Percentiles rank a stretch among this genome's conserved stretches.
Conservation (phyloP, 1,284 basidiomycete species). For the Irpex sp. region DNA sequence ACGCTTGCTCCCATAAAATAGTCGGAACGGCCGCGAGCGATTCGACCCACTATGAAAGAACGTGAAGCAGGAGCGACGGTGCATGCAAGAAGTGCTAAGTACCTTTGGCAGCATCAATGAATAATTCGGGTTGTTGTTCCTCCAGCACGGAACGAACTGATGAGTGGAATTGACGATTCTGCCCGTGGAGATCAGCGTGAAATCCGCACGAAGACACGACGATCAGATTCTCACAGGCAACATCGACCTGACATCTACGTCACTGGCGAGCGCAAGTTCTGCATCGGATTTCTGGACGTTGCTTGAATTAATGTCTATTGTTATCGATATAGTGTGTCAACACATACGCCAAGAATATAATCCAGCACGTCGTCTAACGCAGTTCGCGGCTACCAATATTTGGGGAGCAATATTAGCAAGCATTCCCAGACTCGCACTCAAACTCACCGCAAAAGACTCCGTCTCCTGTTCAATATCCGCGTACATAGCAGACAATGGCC, state of each 20-base stretch:
- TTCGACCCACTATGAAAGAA: too few species aligned
- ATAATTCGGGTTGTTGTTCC: too few species aligned
- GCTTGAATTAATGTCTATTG: neutral
- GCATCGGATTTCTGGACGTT: neutral
- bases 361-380: neutral
- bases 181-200: too few species aligned
- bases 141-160: too few species aligned
- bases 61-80: too few species aligned
- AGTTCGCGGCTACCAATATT: conserved; percentile 3
- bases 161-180: too few species aligned
- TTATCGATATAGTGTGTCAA: neutral
- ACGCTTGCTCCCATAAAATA: too few species aligned
- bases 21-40: too few species aligned
- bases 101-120: too few species aligned
- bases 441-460: neutral
- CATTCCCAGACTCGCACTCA: neutral
- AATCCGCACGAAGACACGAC: too few species aligned
- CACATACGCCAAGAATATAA: neutral
- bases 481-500: neutral
- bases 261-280: neutral
- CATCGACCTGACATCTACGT: neutral
- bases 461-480: neutral
- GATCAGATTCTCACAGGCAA: neutral
- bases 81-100: too few species aligned
- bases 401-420: neutral